Evolutionary conservation across 2,329 filamentous ascomycete genomes (phyloP).

Genomic region (Epichloe coenophiala): DNA sequence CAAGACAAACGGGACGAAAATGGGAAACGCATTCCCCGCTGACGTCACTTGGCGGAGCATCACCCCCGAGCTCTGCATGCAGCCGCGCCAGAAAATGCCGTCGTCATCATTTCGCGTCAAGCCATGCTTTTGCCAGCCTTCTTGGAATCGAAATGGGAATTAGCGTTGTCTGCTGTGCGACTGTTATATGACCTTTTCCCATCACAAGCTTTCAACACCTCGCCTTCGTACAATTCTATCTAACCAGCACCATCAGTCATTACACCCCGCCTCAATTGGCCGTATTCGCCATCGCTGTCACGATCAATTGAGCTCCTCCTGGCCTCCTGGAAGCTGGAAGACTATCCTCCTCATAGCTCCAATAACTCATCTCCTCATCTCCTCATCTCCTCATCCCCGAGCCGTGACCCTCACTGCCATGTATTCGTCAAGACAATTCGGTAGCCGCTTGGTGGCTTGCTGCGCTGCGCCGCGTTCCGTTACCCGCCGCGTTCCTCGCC

Average conservation of each 20-base stretch:
- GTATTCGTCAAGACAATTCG: constrained; percentile 18
- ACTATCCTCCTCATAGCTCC: too few species aligned
- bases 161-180: neutral
- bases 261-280: neutral
- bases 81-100: neutral
- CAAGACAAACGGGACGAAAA: too few species aligned
- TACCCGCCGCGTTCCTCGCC: constrained; percentile 12
- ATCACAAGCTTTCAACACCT: too few species aligned
- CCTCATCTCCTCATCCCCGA: neutral
- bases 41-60: constrained; percentile 2
- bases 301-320: neutral
- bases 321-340: too few species aligned
- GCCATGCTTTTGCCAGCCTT: neutral
- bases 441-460: constrained; percentile 10
- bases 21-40: neutral
- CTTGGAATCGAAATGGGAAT: neutral
- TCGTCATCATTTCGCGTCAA: constrained; percentile 3
- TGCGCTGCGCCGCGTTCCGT: constrained; percentile 15
- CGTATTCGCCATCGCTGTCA: neutral
- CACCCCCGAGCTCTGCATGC: neutral
- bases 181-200: too few species aligned
- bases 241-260: neutral
- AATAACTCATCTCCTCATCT: neutral
- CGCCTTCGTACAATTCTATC: too few species aligned
- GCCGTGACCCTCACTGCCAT: constrained; percentile 8